phyloP scores from a whole-genome alignment of 2,329 filamentous ascomycete species.

The Exophiala sp. region DNA sequence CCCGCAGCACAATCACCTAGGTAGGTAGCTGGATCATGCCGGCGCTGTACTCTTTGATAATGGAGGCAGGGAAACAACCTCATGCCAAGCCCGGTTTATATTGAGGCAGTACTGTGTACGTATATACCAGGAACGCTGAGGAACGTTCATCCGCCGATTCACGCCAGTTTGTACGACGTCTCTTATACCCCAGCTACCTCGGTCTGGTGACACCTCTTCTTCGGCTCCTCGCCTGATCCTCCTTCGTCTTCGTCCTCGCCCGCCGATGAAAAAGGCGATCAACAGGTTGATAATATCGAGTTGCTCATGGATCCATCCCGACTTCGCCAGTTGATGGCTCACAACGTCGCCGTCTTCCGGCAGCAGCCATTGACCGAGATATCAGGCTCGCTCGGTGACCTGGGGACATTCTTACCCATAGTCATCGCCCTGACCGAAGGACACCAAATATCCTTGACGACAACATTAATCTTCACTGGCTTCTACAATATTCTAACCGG shows the following conservation, averaged over 20 bases:
- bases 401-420: conserved; percentile 82
- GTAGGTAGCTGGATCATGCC: too few relatives aligned
- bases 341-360: conserved; percentile 55
- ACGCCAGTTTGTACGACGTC: too few relatives aligned
- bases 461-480: conserved; percentile 80
- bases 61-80: too few relatives aligned
- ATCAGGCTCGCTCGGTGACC: conserved; percentile 79
- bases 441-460: conserved; percentile 70
- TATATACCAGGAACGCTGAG: too few relatives aligned
- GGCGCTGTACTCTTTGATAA: too few relatives aligned
- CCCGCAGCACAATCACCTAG: too few relatives aligned
- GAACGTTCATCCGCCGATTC: too few relatives aligned
- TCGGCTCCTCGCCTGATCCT: background rate
- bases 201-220: too few relatives aligned
- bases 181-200: too few relatives aligned
- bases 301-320: conserved; percentile 4
- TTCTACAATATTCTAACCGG: conserved; percentile 81
- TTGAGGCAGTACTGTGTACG: too few relatives aligned
- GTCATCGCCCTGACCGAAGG: conserved; percentile 79
- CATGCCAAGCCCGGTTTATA: too few relatives aligned
- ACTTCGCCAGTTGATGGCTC: conserved; percentile 14
- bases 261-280: background rate
- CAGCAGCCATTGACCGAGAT: conserved; percentile 64
- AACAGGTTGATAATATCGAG: background rate
- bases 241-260: background rate